Conservation (phyloP, 129 eudicot genomes). For the Apium graveolens region DNA sequence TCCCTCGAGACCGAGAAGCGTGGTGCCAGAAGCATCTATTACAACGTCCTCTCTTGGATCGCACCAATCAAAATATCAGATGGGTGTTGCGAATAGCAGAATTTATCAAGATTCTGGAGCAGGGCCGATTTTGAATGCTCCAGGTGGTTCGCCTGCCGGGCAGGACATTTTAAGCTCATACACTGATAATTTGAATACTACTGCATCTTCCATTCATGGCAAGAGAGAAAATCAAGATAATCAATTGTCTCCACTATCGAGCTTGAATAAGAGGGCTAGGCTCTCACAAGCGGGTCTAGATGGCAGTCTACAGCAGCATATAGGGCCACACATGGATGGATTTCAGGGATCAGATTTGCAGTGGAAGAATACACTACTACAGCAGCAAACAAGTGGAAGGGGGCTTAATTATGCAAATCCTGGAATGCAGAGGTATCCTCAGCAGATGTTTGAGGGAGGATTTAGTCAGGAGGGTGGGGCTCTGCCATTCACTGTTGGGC, state of each 20-base stretch:
- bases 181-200: conserved; percentile 38
- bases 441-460: conserved; percentile 58
- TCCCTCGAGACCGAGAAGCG: conserved; percentile 30
- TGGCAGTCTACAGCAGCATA: conserved; percentile 49
- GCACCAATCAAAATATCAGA: conserved; percentile 61
- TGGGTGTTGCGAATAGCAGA: conserved; percentile 51
- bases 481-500: conserved; percentile 40
- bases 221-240: conserved; percentile 84
- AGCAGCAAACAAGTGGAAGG: conserved; percentile 62
- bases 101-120: conserved; percentile 57
- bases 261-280: conserved; percentile 56
- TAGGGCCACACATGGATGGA: conserved; percentile 45
- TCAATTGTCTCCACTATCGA: conserved; percentile 43
- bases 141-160: conserved; percentile 45
- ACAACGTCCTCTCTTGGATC: conserved; percentile 39
- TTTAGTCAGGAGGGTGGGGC: conserved; percentile 47
- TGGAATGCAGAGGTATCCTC: conserved; percentile 61
- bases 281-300: conserved; percentile 40
- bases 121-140: conserved; percentile 33
- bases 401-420: conserved; percentile 48
- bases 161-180: conserved; percentile 63
- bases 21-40: conserved; percentile 33
- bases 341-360: conserved; percentile 42
- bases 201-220: conserved; percentile 40
- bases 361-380: conserved; percentile 55